These are phyloP conservation scores for Inonotus obliquus DNA, from an alignment of 1,284 basidiomycete species.

Conservation along the genomic window DNA sequence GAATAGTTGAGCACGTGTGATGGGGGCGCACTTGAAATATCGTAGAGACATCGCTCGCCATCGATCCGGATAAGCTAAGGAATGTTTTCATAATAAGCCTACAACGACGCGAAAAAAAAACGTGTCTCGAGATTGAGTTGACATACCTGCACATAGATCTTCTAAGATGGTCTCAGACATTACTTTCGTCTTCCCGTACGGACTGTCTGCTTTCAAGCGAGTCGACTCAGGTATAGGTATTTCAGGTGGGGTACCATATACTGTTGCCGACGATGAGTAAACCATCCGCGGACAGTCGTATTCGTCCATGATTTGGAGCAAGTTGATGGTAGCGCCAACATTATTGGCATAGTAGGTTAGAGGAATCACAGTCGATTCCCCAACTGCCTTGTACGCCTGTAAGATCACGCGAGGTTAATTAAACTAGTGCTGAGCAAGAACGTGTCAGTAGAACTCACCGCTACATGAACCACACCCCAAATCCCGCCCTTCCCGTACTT, in stretches of 20 bases:
- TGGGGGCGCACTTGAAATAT: constrained; percentile 89
- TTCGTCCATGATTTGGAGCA: constrained; percentile 83
- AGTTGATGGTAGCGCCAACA: constrained; percentile 77
- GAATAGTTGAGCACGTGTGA: neutral
- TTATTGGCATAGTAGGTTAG: constrained; percentile 92
- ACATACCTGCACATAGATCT: constrained; percentile 79
- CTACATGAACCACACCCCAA: constrained; percentile 96
- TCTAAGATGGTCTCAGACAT: constrained; percentile 91
- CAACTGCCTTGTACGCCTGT: constrained; percentile 97
- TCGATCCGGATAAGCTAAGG: constrained; percentile 57
- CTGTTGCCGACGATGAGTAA: constrained; percentile 98
- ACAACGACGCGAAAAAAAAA: neutral
- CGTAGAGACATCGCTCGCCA: constrained; percentile 85
- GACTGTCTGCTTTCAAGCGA: constrained; percentile 84
- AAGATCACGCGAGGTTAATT: neutral
- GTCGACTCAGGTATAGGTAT: constrained; percentile 96
- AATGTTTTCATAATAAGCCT: constrained; percentile 15
- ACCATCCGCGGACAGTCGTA: constrained; percentile 84
- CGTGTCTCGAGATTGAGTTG: neutral
- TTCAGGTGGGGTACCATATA: constrained; percentile 90
- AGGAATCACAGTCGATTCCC: constrained; percentile 94
- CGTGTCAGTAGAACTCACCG: constrained; percentile 46
- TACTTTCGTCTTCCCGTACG: constrained; percentile 94
- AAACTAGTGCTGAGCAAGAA: neutral
- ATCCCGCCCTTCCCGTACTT: constrained; percentile 89